These are phyloP conservation scores for Graphiopsis chlorocephala DNA, from an alignment of 2,329 filamentous ascomycete genomes.

Conservation along the genomic window DNA sequence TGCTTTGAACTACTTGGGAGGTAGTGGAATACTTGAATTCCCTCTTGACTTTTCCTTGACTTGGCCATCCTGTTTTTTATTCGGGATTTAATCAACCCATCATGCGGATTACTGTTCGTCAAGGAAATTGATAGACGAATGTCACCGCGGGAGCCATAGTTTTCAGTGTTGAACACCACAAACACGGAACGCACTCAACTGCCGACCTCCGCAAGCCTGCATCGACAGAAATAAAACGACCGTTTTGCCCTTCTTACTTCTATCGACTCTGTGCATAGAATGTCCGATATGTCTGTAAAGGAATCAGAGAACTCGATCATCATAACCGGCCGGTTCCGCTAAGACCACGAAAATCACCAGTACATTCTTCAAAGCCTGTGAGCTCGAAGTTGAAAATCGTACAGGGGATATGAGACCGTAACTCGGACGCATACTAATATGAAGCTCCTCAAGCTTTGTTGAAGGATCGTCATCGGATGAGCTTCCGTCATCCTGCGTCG, in stretches of 20 bases:
- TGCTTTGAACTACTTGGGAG: not conserved
- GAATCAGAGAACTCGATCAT: not conserved
- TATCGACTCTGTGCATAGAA: not conserved
- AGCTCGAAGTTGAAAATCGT: not conserved
- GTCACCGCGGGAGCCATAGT: no score
- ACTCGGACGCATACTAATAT: not conserved
- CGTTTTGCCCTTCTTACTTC: no score
- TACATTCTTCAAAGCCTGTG: not conserved
- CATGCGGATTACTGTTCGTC: no score
- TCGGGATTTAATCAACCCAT: no score
- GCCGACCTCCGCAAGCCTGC: no score
- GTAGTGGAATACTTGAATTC: no score
- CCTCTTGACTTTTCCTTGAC: no score
- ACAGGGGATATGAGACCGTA: not conserved
- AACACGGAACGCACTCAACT: no score
- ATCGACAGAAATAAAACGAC: no score
- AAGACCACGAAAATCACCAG: not conserved
- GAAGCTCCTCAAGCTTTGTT: not conserved
- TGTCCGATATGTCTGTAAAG: not conserved
- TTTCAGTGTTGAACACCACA: no score
- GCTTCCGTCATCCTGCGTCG: not conserved
- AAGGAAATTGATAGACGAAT: no score
- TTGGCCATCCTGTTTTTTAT: no score
- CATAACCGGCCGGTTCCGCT: not conserved
- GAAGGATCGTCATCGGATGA: not conserved